Percentiles rank a stretch among this genome's conserved stretches.
Conservation (phyloP, 352 stramenopile genomes). For the Phytophthora vignae region DNA sequence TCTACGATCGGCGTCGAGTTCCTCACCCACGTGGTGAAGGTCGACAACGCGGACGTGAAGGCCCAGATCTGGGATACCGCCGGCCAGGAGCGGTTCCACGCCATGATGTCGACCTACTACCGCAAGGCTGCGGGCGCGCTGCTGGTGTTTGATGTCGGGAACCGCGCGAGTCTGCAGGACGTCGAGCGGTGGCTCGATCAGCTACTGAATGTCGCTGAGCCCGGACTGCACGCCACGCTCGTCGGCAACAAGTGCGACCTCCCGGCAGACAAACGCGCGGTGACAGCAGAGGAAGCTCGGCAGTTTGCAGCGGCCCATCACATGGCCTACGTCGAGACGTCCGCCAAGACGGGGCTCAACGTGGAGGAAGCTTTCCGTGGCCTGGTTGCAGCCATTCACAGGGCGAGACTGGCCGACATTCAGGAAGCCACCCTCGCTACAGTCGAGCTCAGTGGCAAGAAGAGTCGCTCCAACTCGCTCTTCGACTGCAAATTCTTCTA, state of each 20-base stretch:
- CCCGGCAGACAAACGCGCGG: conserved; percentile 43
- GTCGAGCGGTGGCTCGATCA: conserved; percentile 80
- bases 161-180: conserved; percentile 59
- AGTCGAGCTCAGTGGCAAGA: conserved; percentile 45
- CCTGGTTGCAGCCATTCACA: conserved; percentile 66
- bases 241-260: conserved; percentile 85
- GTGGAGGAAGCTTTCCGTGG: conserved; percentile 67
- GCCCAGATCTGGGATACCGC: conserved; percentile 92
- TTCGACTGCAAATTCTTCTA: conserved; percentile 62
- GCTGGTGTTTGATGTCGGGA: conserved; percentile 82
- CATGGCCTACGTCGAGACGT: conserved; percentile 87
- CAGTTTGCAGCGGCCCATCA: conserved; percentile 72
- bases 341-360: conserved; percentile 76
- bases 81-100: conserved; percentile 87
- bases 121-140: conserved; percentile 79
- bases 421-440: conserved; percentile 30
- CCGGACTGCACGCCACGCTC: conserved; percentile 69
- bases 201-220: conserved; percentile 75
- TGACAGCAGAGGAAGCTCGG: conserved; percentile 68
- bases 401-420: conserved; percentile 48
- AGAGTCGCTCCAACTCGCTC: conserved; percentile 30
- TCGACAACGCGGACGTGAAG: conserved; percentile 79
- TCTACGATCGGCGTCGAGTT: conserved; percentile 91
- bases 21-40: conserved; percentile 79
- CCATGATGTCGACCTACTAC: conserved; percentile 92